Evolutionary conservation across 352 stramenopile genomes (phyloP).

Genomic region (Globisporangium heterothallicum): DNA sequence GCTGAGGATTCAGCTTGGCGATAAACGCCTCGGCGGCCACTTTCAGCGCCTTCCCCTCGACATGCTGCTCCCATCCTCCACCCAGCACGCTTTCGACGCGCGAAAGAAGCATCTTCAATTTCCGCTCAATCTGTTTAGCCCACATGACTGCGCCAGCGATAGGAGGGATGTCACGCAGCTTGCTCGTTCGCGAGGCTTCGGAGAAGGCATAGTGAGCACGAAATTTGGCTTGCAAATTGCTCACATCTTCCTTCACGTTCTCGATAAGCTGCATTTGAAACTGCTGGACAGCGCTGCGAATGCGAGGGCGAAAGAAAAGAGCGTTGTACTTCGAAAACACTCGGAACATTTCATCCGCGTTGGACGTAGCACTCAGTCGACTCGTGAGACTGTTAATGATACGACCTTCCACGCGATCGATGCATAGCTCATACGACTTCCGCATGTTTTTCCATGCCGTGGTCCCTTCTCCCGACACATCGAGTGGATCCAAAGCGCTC

Average conservation of each 20-base stretch:
- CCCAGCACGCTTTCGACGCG: constrained; percentile 97
- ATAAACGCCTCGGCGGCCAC: constrained; percentile 84
- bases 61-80: constrained; percentile 95
- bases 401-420: constrained; percentile 90
- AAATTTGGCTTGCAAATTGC: constrained; percentile 95
- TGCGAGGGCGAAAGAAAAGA: constrained; percentile 94
- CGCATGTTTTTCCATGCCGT: constrained; percentile 81
- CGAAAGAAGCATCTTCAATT: constrained; percentile 95
- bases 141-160: constrained; percentile 98
- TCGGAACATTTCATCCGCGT: constrained; percentile 94
- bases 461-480: constrained; percentile 80
- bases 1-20: constrained; percentile 79
- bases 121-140: constrained; percentile 99
- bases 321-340: constrained; percentile 98
- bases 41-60: constrained; percentile 96
- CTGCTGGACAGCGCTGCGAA: constrained; percentile 95
- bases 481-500: constrained; percentile 70
- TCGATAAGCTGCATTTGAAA: constrained; percentile 99
- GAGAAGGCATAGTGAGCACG: constrained; percentile 95
- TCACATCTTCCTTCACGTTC: constrained; percentile 96
- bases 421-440: constrained; percentile 88
- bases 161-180: constrained; percentile 95
- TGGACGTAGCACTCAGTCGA: constrained; percentile 81
- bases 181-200: constrained; percentile 90
- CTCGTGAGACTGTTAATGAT: constrained; percentile 89